These are phyloP conservation scores for Xanthoceras sorbifolium DNA, from an alignment of 345 rosid genomes.

Conservation along the genomic window DNA sequence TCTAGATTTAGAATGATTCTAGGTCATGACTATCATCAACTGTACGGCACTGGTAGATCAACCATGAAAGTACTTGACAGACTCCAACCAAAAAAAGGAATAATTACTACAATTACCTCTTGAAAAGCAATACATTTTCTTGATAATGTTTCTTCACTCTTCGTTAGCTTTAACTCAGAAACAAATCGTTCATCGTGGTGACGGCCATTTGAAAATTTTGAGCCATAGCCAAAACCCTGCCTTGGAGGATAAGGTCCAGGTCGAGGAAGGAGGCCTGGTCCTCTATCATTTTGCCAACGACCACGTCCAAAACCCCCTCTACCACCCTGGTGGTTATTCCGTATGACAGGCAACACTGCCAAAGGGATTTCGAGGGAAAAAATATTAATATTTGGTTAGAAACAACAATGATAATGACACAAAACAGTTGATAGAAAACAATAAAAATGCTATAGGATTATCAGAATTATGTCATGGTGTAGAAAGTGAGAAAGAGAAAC, in stretches of 20 bases:
- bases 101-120: slow-evolving; percentile 53
- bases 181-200: slow-evolving; percentile 84
- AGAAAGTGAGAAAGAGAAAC: not conserved
- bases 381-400: not conserved
- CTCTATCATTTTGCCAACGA: slow-evolving; percentile 83
- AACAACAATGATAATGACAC: not conserved
- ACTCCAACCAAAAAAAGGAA: not conserved
- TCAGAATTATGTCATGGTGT: not conserved
- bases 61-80: slow-evolving; percentile 3
- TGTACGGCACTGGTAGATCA: not conserved
- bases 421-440: not conserved
- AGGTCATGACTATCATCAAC: not conserved
- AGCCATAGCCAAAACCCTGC: slow-evolving; percentile 70
- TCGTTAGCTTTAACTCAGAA: slow-evolving; percentile 81
- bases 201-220: slow-evolving; percentile 66
- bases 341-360: slow-evolving; percentile 71
- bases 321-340: slow-evolving; percentile 57
- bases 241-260: slow-evolving; percentile 81
- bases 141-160: slow-evolving; percentile 86
- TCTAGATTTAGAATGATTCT: not conserved
- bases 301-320: slow-evolving; percentile 81
- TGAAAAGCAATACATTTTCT: slow-evolving; percentile 81
- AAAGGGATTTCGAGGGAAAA: slow-evolving; percentile 15
- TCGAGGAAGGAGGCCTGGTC: slow-evolving; percentile 89
- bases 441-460: not conserved